Percentiles rank a stretch among this genome's conserved stretches.
Evolutionary conservation across 352 stramenopile genomes (phyloP).

Genomic region (Phytophthora fragariae): DNA sequence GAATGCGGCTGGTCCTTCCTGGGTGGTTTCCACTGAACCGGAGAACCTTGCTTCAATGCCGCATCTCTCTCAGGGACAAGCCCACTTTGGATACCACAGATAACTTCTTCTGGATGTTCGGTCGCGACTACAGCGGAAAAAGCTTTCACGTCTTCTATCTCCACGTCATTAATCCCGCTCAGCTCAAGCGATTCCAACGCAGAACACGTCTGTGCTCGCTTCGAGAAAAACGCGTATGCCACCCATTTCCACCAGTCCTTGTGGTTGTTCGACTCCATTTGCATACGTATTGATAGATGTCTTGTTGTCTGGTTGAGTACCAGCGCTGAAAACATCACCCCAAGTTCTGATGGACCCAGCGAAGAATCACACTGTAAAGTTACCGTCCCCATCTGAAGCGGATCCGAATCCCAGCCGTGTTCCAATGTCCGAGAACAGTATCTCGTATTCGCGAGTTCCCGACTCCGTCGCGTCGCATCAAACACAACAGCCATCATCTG

Average conservation of each 20-base stretch:
- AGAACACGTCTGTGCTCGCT: conserved; percentile 19
- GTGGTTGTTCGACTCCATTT: conserved; percentile 9
- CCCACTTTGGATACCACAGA: conserved; percentile 11
- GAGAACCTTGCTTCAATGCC: conserved; percentile 15
- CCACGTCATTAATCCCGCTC: conserved; percentile 13
- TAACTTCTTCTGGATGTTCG: conserved; percentile 23
- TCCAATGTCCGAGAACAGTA: conserved; percentile 3
- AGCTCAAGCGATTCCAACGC: conserved; percentile 15
- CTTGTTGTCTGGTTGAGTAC: conserved; percentile 23
- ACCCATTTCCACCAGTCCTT: conserved; percentile 29
- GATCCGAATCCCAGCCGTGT: not conserved
- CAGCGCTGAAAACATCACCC: conserved; percentile 22
- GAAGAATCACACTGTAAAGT: conserved; percentile 10
- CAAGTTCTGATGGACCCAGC: conserved; percentile 9
- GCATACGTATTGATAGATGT: conserved; percentile 13
- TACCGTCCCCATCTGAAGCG: conserved; percentile 20
- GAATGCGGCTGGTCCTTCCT: not conserved
- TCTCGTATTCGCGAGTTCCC: conserved; percentile 25
- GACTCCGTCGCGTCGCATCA: conserved; percentile 23
- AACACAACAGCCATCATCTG: conserved; percentile 31
- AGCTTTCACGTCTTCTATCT: conserved; percentile 4
- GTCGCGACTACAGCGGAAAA: conserved; percentile 15
- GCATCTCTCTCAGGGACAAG: conserved; percentile 2
- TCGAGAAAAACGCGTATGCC: conserved; percentile 29
- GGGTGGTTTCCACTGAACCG: conserved; percentile 4